Evolutionary conservation across 2,329 filamentous ascomycete genomes (phyloP).

Genomic region (Arthrobotrys entomopaga): DNA sequence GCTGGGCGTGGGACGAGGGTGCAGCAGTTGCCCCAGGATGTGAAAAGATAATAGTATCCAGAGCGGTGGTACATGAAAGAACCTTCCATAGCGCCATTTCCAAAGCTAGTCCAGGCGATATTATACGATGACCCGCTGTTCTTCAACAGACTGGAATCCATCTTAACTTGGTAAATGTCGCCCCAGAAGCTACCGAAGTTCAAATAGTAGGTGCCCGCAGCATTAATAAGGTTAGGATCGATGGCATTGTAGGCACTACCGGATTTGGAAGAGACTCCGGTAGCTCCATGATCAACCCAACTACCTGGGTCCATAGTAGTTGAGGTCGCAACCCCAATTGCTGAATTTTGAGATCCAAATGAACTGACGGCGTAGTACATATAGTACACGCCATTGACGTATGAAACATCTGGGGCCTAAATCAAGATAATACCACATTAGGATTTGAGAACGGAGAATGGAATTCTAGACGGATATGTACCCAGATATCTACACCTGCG

Average conservation of each 20-base stretch:
- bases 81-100: constrained; percentile 69
- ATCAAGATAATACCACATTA: not conserved
- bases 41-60: constrained; percentile 73
- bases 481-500: constrained; percentile 64
- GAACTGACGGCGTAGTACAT: constrained; percentile 74
- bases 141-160: constrained; percentile 62
- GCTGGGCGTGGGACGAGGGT: constrained; percentile 68
- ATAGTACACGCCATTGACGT: constrained; percentile 71
- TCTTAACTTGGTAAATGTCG: constrained; percentile 71
- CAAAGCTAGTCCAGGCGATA: constrained; percentile 68
- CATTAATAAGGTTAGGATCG: constrained; percentile 68
- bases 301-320: constrained; percentile 66
- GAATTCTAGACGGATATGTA: constrained; percentile 55
- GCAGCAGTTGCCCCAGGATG: constrained; percentile 71
- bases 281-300: constrained; percentile 71
- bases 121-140: constrained; percentile 63
- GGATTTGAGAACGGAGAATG: not conserved
- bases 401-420: constrained; percentile 72
- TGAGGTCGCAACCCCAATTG: constrained; percentile 69
- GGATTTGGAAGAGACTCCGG: constrained; percentile 65
- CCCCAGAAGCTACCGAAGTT: constrained; percentile 77
- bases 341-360: constrained; percentile 71
- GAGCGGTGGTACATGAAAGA: constrained; percentile 68
- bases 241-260: constrained; percentile 70
- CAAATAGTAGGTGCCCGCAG: constrained; percentile 64